Percentiles rank a stretch among this genome's conserved stretches.
These are phyloP conservation scores for Cordyceps javanica DNA, from an alignment of 2,329 filamentous ascomycete genomes.

Conservation along the genomic window DNA sequence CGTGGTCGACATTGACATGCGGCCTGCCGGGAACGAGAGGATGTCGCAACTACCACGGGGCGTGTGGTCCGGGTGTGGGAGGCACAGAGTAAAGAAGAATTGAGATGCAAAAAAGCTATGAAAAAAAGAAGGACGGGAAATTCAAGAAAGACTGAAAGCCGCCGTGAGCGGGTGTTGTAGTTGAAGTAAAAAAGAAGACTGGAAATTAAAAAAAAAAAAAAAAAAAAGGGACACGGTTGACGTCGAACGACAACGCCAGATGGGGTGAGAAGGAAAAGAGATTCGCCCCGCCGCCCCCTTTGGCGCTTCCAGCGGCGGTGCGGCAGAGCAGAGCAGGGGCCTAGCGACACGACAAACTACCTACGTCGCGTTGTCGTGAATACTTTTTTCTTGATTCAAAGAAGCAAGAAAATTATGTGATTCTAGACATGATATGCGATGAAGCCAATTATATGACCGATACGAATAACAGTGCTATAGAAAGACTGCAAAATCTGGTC, in stretches of 20 bases:
- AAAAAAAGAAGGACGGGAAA: too few relatives aligned
- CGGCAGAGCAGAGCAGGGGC: background rate
- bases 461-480: too few relatives aligned
- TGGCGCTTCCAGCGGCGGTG: background rate
- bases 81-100: background rate
- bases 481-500: too few relatives aligned
- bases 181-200: too few relatives aligned
- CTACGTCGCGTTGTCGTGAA: too few relatives aligned
- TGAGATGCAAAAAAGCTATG: background rate
- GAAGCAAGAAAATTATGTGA: too few relatives aligned
- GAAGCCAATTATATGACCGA: too few relatives aligned
- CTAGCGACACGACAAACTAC: too few relatives aligned
- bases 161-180: too few relatives aligned
- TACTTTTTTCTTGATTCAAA: too few relatives aligned
- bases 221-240: background rate
- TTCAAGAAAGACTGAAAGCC: background rate
- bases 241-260: background rate
- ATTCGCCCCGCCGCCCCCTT: background rate
- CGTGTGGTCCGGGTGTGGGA: background rate
- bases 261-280: background rate
- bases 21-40: background rate
- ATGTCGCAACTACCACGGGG: too few relatives aligned
- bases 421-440: too few relatives aligned
- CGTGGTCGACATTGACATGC: conserved; percentile 2
- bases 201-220: background rate